Conservation (phyloP, 176 grass and related monocot species). For the Carex pumila region DNA sequence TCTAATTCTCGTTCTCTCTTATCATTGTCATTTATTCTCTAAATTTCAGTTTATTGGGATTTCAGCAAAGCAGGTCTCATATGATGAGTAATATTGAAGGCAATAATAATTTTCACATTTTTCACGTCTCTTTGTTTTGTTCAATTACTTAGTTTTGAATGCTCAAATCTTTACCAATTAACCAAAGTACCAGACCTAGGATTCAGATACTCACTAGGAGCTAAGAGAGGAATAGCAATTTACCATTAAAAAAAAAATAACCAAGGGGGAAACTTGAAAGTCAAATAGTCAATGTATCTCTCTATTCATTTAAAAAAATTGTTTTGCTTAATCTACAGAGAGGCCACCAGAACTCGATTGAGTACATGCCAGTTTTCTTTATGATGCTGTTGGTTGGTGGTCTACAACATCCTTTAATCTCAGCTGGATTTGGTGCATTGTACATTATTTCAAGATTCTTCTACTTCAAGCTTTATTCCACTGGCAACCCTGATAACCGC, state of each 20-base stretch:
- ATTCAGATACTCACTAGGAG: neutral
- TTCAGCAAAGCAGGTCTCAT: neutral
- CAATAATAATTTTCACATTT: no score
- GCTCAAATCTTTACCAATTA: neutral
- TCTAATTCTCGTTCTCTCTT: neutral
- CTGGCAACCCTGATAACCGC: constrained; percentile 68
- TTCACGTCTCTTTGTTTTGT: neutral
- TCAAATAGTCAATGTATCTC: neutral
- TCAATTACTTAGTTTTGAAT: neutral
- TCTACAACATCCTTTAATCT: constrained; percentile 57
- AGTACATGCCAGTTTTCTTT: constrained; percentile 90
- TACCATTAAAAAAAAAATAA: neutral
- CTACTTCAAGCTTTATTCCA: constrained; percentile 96
- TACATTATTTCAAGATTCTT: constrained; percentile 77
- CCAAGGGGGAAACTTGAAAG: neutral
- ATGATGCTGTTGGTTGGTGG: constrained; percentile 64
- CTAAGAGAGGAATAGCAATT: neutral
- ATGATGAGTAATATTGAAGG: neutral
- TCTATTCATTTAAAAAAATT: neutral
- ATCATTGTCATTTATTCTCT: neutral
- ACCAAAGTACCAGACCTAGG: neutral
- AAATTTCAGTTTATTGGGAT: neutral
- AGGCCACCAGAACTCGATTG: constrained; percentile 96
- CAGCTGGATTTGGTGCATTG: constrained; percentile 47
- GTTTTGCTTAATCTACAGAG: constrained; percentile 40